Conservation (phyloP, 495 filamentous ascomycete species). For the Hamigera avellanea region DNA sequence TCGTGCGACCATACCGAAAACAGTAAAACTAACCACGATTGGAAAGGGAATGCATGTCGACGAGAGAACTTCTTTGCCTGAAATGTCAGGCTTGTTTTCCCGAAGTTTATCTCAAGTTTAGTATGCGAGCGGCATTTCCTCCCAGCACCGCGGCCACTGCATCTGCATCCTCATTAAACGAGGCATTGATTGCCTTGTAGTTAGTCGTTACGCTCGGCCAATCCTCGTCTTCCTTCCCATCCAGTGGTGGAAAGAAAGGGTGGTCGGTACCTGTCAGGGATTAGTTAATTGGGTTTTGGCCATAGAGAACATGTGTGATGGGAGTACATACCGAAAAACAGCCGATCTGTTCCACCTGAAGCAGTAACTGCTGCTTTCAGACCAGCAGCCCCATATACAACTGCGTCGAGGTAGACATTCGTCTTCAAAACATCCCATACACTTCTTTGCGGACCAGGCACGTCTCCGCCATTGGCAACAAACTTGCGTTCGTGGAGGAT, state of each 20-base stretch:
- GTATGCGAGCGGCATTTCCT: slow-evolving; percentile 54
- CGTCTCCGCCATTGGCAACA: slow-evolving; percentile 37
- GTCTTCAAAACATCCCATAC: slow-evolving; percentile 73
- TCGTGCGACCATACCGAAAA: too few relatives aligned
- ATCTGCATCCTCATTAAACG: slow-evolving; percentile 41
- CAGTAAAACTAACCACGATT: too few relatives aligned
- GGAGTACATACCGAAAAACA: slow-evolving; percentile 56
- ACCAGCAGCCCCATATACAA: slow-evolving; percentile 66
- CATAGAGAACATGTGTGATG: neutral
- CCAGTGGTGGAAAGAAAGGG: slow-evolving; percentile 85
- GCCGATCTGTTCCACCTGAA: slow-evolving; percentile 45
- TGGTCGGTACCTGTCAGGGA: slow-evolving; percentile 60
- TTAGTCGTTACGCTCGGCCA: slow-evolving; percentile 84
- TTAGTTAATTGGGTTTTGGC: slow-evolving; percentile 6
- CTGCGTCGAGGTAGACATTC: slow-evolving; percentile 89
- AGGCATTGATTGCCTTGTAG: slow-evolving; percentile 52
- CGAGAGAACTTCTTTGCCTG: neutral
- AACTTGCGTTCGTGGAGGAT: slow-evolving; percentile 68
- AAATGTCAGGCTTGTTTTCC: neutral
- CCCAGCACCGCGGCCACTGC: slow-evolving; percentile 47
- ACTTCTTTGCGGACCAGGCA: slow-evolving; percentile 38
- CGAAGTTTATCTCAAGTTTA: slow-evolving; percentile 36
- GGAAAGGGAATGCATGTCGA: neutral
- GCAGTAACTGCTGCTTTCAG: slow-evolving; percentile 56
- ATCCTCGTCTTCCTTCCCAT: slow-evolving; percentile 40